A percentile compares a stretch with the other conserved stretches of the same genome.
Conservation (phyloP, 805 yeast species). For the Barnettozyma siamensis region DNA sequence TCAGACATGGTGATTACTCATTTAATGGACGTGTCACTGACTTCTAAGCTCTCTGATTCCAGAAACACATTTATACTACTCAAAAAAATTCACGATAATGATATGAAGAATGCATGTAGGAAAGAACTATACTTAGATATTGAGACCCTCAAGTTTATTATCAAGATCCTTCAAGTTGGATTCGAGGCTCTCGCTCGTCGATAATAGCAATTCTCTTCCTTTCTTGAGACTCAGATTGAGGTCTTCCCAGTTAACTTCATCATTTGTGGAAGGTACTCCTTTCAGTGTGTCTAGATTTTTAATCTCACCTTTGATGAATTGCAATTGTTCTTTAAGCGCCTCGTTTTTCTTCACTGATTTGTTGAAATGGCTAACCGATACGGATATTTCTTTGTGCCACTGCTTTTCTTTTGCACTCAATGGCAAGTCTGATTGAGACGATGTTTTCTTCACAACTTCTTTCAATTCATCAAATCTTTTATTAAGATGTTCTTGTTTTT, state of each 20-base stretch:
- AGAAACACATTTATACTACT: too few species aligned
- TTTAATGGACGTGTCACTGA: conserved; percentile 96
- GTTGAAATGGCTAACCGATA: conserved; percentile 28
- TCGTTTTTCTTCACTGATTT: conserved; percentile 25
- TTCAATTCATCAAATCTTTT: conserved; percentile 28
- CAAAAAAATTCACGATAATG: conserved; percentile 1
- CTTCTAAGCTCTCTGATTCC: conserved; percentile 39
- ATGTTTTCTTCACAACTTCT: conserved; percentile 20
- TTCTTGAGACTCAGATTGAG: conserved; percentile 28
- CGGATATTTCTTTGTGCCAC: conserved; percentile 41
- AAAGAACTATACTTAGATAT: background rate
- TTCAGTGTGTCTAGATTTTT: conserved; percentile 4
- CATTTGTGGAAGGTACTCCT: background rate
- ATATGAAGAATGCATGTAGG: background rate
- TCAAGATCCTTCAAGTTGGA: conserved; percentile 20
- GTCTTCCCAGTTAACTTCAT: conserved; percentile 26
- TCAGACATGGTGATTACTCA: conserved; percentile 87
- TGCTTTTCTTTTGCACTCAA: conserved; percentile 35
- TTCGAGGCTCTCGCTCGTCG: conserved; percentile 15
- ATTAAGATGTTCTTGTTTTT: conserved; percentile 30
- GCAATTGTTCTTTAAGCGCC: conserved; percentile 25
- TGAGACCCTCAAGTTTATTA: conserved; percentile 5
- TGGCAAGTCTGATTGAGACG: conserved; percentile 20
- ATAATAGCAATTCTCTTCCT: conserved; percentile 27
- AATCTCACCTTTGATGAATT: conserved; percentile 25